Evolutionary conservation across 73 alveolate species (phyloP).

Genomic region (Paramecium bursaria): DNA sequence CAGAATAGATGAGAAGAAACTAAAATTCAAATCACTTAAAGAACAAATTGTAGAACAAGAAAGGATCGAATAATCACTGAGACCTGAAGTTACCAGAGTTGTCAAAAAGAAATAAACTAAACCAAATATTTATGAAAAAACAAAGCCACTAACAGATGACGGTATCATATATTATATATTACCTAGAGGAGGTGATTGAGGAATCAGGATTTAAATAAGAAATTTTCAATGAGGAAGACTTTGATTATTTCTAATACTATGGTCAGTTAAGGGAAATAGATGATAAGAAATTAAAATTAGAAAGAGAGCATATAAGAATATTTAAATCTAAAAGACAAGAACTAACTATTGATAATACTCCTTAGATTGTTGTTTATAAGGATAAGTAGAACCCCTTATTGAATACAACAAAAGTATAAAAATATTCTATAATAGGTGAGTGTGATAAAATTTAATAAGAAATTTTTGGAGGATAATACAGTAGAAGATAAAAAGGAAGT

Average conservation of each 20-base stretch:
- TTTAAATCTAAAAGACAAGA: slow-evolving; percentile 14
- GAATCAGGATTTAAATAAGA: slow-evolving; percentile 60
- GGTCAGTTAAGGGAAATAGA: slow-evolving; percentile 53
- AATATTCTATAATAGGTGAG: background rate
- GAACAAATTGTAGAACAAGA: slow-evolving; percentile 48
- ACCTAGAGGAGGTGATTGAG: slow-evolving; percentile 42
- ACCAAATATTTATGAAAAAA: slow-evolving; percentile 57
- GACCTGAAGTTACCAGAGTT: slow-evolving; percentile 54
- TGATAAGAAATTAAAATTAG: slow-evolving; percentile 43
- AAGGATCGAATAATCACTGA: background rate
- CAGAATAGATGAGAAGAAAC: slow-evolving; percentile 19
- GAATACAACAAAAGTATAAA: background rate
- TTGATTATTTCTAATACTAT: slow-evolving; percentile 49
- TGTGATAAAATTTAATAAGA: background rate
- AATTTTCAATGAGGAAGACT: slow-evolving; percentile 55
- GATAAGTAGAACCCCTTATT: too few species aligned
- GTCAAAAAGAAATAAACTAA: slow-evolving; percentile 39
- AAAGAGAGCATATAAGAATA: slow-evolving; percentile 36
- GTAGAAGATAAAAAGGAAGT: slow-evolving; percentile 38
- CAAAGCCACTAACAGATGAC: slow-evolving; percentile 59
- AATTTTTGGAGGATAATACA: background rate
- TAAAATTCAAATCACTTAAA: slow-evolving; percentile 1
- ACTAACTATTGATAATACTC: slow-evolving; percentile 28
- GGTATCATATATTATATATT: background rate
- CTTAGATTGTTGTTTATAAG: slow-evolving; percentile 45